Percentiles rank a stretch among this genome's conserved stretches.
Evolutionary conservation across 2,329 filamentous ascomycete species (phyloP).

Genomic region (Basipetospora chlamydospora): DNA sequence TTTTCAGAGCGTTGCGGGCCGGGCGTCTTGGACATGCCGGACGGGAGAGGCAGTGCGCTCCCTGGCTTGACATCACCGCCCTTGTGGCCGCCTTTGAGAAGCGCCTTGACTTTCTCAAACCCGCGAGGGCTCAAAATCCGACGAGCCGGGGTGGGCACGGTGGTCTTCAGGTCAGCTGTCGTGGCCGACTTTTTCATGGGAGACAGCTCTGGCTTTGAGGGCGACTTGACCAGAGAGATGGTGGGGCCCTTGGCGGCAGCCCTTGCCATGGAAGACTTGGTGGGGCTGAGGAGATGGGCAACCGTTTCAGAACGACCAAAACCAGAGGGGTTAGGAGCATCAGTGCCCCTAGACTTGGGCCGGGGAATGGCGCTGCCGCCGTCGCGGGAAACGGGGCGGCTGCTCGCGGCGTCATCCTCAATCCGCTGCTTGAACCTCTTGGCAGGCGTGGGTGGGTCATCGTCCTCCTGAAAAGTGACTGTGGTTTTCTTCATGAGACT

Average conservation of each 20-base stretch:
- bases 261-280: slow-evolving; percentile 57
- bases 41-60: slow-evolving; percentile 28
- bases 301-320: slow-evolving; percentile 11
- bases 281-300: slow-evolving; percentile 55
- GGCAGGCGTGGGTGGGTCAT: slow-evolving; percentile 24
- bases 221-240: slow-evolving; percentile 23
- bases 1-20: slow-evolving; percentile 31
- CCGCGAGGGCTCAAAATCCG: slow-evolving; percentile 32
- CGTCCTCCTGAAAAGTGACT: slow-evolving; percentile 5
- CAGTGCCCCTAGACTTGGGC: slow-evolving; percentile 24
- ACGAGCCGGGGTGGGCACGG: slow-evolving; percentile 13
- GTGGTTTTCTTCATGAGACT: background rate
- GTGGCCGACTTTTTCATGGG: slow-evolving; percentile 35
- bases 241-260: slow-evolving; percentile 13
- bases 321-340: background rate
- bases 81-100: slow-evolving; percentile 29
- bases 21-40: slow-evolving; percentile 30
- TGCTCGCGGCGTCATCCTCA: slow-evolving; percentile 54
- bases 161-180: slow-evolving; percentile 27
- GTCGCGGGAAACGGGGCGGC: slow-evolving; percentile 43
- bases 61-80: slow-evolving; percentile 21
- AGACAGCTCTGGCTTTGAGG: slow-evolving; percentile 28
- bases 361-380: slow-evolving; percentile 31
- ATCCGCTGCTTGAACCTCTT: slow-evolving; percentile 60
- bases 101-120: slow-evolving; percentile 43